Conservation (phyloP, 2,329 filamentous ascomycete genomes). For the Pseudophaeomoniella oleicola region DNA sequence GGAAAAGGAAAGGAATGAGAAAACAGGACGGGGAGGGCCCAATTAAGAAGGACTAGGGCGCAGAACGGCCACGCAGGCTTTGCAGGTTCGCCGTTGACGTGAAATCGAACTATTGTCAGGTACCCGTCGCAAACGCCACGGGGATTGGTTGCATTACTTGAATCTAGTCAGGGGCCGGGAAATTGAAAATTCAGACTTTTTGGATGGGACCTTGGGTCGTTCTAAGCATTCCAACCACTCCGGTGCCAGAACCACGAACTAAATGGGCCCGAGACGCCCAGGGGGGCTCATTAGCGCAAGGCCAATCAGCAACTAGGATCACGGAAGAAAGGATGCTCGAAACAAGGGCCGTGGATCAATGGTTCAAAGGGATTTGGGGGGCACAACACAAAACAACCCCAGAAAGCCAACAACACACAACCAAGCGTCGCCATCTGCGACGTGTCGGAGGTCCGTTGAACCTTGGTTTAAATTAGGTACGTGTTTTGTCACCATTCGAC, state of each 20-base stretch:
- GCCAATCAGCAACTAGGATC: not conserved
- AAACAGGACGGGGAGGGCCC: not conserved
- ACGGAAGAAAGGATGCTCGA: not conserved
- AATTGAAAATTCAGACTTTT: not conserved
- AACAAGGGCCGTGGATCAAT: not conserved
- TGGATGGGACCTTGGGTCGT: not conserved
- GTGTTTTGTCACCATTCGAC: not conserved
- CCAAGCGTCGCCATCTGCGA: not conserved
- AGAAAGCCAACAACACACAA: not conserved
- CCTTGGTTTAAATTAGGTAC: not conserved
- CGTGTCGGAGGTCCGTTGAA: not conserved
- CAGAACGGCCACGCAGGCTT: not conserved
- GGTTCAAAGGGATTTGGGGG: not conserved
- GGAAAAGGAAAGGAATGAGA: not conserved
- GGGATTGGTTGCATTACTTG: not conserved
- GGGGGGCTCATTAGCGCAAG: not conserved
- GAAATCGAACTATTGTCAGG: not conserved
- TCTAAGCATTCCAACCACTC: not conserved
- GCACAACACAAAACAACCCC: not conserved
- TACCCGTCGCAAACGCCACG: not conserved
- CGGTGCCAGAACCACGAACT: not conserved
- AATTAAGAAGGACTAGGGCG: not conserved
- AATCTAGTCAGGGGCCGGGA: not conserved
- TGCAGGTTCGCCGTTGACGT: not conserved
- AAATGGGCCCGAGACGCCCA: not conserved